A percentile compares a stretch with the other conserved stretches of the same genome.
Evolutionary conservation across 257 asterid species (phyloP).

Genomic region (Parsonsia alboflavescens): DNA sequence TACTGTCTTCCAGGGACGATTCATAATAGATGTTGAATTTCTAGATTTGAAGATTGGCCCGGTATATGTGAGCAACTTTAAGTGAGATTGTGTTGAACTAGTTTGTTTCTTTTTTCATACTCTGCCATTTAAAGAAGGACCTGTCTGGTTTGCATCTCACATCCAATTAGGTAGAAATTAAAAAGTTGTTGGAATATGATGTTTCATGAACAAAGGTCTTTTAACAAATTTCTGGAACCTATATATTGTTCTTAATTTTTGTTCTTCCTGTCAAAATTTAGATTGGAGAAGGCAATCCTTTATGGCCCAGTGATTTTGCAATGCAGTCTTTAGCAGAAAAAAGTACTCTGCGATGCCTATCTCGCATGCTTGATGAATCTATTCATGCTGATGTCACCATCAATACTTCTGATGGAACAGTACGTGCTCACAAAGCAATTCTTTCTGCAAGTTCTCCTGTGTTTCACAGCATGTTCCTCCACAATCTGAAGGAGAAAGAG

Average conservation of each 20-base stretch:
- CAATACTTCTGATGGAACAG: constrained; percentile 64
- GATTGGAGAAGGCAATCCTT: constrained; percentile 68
- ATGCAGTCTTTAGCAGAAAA: constrained; percentile 52
- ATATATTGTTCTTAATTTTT: constrained; percentile 1
- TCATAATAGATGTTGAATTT: constrained; percentile 78
- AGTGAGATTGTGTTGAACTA: not conserved
- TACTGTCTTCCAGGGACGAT: constrained; percentile 53
- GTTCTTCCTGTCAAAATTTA: constrained; percentile 21
- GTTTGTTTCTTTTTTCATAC: not conserved
- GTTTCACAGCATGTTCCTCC: constrained; percentile 84
- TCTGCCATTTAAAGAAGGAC: not conserved
- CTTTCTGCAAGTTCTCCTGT: constrained; percentile 89
- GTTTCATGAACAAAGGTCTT: not conserved
- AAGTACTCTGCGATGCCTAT: constrained; percentile 64
- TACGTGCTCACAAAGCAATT: constrained; percentile 71
- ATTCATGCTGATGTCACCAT: constrained; percentile 77
- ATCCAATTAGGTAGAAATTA: not conserved
- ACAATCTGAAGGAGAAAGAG: constrained; percentile 81
- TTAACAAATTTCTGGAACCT: not conserved
- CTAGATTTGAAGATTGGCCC: constrained; percentile 71
- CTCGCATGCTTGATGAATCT: constrained; percentile 76
- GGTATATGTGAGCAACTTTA: constrained; percentile 42
- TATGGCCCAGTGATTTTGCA: constrained; percentile 62
- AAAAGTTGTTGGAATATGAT: not conserved
- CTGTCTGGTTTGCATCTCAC: not conserved